Evolutionary conservation across 2,329 filamentous ascomycete species (phyloP), one percentile per base, ranked within the genome.

Genomic region (Epichloe elymi): DNA sequence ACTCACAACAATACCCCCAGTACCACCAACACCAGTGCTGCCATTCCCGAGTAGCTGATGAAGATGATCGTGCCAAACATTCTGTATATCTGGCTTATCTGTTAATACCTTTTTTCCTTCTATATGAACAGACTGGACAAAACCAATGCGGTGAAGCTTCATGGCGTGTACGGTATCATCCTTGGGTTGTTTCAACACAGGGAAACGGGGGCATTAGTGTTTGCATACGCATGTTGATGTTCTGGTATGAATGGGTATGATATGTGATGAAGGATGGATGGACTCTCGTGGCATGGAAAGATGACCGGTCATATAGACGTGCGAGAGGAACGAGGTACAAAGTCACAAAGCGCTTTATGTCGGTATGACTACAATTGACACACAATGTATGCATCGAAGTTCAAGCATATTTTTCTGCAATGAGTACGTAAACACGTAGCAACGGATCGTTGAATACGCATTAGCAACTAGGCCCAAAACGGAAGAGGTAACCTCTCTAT

Each of bases 31-130:
- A 10, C 46, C 4, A 68, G 67, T 50, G 63, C 65, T 11, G 38
- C 48, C n/a, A 69, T 69, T 51, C 65, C 65, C 5, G 67, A 69
- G 56, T 69, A 63, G 37, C 30, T 23, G 36, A 30, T 12, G n/a
- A 10, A 19, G 17, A 35, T 35, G 35, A 15, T 38, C 17, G 26
- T 46, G 12, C 12, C 15, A n/a, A 42, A 49, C 14, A 19, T 26
- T 33, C 15, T 49, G 30, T 37, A 49, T 15, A 37, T 43, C 30
- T n/a, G 23, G 15, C 38, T 47, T 26, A 14, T 47, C 35, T 11
- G 35, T 26, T 38, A 36, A 20, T 46, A 26, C 33, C 14, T 36
- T 36, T 20, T 46, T 46, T 37, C 11, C 30, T 14, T 19, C 11
- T 45, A 14, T 19, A 17, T 5, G 46, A 14, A 42, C 37, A 36